Conservation (phyloP, 257 asterid genomes). For the Linderniella brevidens region DNA sequence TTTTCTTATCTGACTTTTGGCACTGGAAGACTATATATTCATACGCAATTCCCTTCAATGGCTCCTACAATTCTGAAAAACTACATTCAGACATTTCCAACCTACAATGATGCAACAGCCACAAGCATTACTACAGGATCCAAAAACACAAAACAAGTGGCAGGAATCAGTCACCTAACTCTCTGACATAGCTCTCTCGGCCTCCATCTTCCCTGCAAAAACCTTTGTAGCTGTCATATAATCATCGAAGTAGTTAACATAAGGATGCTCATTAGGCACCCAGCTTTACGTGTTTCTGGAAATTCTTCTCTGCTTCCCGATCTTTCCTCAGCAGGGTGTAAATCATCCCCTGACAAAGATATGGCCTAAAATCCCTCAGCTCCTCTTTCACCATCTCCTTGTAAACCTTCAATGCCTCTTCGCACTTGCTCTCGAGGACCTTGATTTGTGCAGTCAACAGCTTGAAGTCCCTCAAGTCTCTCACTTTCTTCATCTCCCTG, state of each 20-base stretch:
- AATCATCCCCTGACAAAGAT: constrained; percentile 77
- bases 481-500: constrained; percentile 32
- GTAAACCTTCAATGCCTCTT: constrained; percentile 50
- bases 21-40: too few relatives aligned
- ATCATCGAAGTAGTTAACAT: constrained; percentile 66
- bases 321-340: constrained; percentile 62
- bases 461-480: constrained; percentile 63
- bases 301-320: constrained; percentile 63
- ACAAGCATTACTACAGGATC: too few relatives aligned
- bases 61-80: too few relatives aligned
- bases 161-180: constrained; percentile 12
- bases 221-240: constrained; percentile 73
- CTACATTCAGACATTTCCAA: too few relatives aligned
- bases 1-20: too few relatives aligned
- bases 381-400: constrained; percentile 68
- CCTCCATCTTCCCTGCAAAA: constrained; percentile 63
- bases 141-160: too few relatives aligned
- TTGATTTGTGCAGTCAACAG: constrained; percentile 66
- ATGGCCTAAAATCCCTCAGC: constrained; percentile 92
- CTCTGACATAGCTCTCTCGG: constrained; percentile 34
- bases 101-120: too few relatives aligned
- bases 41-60: too few relatives aligned
- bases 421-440: constrained; percentile 52
- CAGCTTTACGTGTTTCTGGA: constrained; percentile 62
- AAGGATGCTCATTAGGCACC: constrained; percentile 86